Base-by-base conservation (phyloP, 2,329 filamentous ascomycete species). In the Colletotrichum filicis region DNA sequence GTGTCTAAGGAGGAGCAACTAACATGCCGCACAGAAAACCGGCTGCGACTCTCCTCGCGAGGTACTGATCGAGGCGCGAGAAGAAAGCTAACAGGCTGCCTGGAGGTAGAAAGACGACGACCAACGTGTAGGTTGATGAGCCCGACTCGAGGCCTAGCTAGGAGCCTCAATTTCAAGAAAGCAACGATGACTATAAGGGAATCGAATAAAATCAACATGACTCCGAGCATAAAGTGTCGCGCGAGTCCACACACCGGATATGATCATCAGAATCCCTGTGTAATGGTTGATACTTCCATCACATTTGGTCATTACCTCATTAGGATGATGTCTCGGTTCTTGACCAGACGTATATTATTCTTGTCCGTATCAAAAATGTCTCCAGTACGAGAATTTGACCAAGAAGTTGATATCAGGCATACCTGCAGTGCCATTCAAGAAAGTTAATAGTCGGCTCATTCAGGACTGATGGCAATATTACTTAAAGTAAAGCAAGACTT, bases 191-290 rank as follows among this genome's bases (percentile, higher is more conserved):
- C 88, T 90, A 49, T 3, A 19, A 7, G 3, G 19, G 16, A 6
- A 49, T n/a, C 19, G 7, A 49, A 9, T 49, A 19, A 9, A 19
- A 22, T 22, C 7, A 49, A 19, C 8, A n/a, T 4, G 8, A 49
- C 7, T 49, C 8, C 19, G 42, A 19, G 42, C 8, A 19, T 1
- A 49, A 49, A 9, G 42, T 49, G 19, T 49, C n/a, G 42, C 16
- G 65, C 16, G 24, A 55, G 26, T 24, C 32, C 19, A 79, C 83
- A 59, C 79, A 89, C 88, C 85, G n/a, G 88, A 88, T 11, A 89
- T 78, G 19, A 89, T 75, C 89, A 90, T 90, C 66, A 91, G 80
- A 1, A 89, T 75, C 12, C 87, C 88, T 90, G 90, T 61, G 87
- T 87, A 76, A 89, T 86, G 63, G 89, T 83, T 28, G 90, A 81